Evolutionary conservation across 345 rosid genomes (phyloP).

Genomic region (Camelina hispida): DNA sequence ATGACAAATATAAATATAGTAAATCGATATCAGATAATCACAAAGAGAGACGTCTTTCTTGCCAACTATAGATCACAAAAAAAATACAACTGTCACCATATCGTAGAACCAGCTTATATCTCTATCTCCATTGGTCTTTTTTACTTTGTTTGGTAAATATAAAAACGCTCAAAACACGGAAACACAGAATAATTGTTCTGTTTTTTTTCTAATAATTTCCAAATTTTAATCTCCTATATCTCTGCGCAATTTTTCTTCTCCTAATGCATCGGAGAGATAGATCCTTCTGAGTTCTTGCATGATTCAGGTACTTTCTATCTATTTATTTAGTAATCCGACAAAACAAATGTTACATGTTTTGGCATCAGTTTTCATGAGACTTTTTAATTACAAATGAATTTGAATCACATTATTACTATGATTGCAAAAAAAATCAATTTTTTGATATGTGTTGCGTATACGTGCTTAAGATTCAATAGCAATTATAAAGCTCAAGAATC

Average conservation of each 20-base stretch:
- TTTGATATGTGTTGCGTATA: slow-evolving; percentile 2
- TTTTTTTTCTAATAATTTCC: neutral
- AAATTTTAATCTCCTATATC: neutral
- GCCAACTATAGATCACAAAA: neutral
- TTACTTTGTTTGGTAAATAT: slow-evolving; percentile 11
- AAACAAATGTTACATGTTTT: slow-evolving; percentile 13
- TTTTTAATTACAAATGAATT: neutral
- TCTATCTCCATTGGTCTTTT: slow-evolving; percentile 20
- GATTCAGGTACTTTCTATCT: slow-evolving; percentile 20
- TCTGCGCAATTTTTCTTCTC: slow-evolving; percentile 7
- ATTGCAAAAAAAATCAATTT: neutral
- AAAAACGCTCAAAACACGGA: slow-evolving; percentile 8
- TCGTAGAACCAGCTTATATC: slow-evolving; percentile 1
- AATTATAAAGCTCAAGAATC: slow-evolving; percentile 7
- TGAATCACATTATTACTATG: neutral
- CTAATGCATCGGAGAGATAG: slow-evolving; percentile 22
- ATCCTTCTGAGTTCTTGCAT: slow-evolving; percentile 35
- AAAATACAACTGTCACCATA: neutral
- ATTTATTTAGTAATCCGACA: neutral
- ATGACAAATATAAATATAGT: neutral
- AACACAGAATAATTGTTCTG: neutral
- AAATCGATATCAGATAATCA: neutral
- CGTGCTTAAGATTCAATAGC: neutral
- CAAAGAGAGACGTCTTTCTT: neutral
- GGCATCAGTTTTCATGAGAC: neutral